Conservation (phyloP, 2,329 filamentous ascomycete species). For the Blastomyces gilchristii region DNA sequence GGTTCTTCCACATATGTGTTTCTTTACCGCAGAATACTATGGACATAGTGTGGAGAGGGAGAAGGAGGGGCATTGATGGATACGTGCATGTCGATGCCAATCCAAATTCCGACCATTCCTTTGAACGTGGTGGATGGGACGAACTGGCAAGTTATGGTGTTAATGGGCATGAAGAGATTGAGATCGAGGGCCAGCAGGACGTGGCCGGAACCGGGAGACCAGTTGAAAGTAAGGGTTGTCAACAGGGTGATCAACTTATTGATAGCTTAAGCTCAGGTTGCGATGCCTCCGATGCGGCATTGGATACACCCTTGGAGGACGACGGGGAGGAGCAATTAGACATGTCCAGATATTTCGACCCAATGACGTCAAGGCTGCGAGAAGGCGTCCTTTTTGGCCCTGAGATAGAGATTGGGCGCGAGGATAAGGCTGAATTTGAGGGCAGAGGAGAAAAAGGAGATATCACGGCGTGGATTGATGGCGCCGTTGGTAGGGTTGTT, state of each 20-base stretch:
- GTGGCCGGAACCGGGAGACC: background rate
- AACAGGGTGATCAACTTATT: background rate
- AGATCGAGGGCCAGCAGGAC: background rate
- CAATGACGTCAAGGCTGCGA: conserved; percentile 13
- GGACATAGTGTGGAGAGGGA: conserved; percentile 1
- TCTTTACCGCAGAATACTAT: conserved; percentile 2
- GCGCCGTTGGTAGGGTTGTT: background rate
- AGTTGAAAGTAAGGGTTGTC: too few relatives aligned
- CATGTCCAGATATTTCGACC: conserved; percentile 19
- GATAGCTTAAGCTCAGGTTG: background rate
- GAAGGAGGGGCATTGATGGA: conserved; percentile 7
- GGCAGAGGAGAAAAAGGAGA: background rate
- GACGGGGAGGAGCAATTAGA: background rate
- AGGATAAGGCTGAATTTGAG: background rate
- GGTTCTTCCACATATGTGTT: background rate
- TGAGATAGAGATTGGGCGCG: conserved; percentile 8
- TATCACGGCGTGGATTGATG: background rate
- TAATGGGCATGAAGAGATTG: background rate
- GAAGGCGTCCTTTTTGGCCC: conserved; percentile 11
- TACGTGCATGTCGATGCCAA: background rate
- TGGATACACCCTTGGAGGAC: background rate
- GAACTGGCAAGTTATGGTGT: too few relatives aligned
- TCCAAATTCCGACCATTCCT: too few relatives aligned
- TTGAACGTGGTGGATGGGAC: background rate
- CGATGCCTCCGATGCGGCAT: background rate